Evolutionary conservation across 1,284 basidiomycete genomes (phyloP).

Genomic region (Rhodotorula sp.): DNA sequence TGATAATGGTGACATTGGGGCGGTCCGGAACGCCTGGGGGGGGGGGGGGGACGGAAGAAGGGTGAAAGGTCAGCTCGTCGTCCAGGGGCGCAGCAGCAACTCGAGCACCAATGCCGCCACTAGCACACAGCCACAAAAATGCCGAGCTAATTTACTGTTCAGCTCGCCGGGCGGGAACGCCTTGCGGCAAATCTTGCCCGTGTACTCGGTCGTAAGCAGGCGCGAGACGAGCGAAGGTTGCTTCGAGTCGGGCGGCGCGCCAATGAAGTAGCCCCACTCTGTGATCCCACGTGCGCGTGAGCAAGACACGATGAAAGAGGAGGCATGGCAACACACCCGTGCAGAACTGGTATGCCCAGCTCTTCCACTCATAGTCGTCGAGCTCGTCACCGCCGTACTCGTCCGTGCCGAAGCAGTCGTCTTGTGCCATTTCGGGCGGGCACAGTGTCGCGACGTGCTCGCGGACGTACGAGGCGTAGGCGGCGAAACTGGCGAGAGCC

Average conservation of each 20-base stretch:
- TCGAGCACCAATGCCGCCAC: too few relatives aligned
- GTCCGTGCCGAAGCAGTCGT: conserved; percentile 73
- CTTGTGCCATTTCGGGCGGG: conserved; percentile 30
- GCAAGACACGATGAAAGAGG: conserved; percentile 47
- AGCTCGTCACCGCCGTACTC: conserved; percentile 62
- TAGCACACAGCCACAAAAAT: too few relatives aligned
- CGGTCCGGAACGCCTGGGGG: conserved; percentile 16
- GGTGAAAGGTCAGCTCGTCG: too few relatives aligned
- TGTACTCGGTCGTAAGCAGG: conserved; percentile 70
- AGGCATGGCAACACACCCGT: conserved; percentile 29
- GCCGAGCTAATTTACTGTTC: conserved; percentile 53
- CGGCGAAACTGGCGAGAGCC: conserved; percentile 14
- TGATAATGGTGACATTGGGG: conserved; percentile 40
- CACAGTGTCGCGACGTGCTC: conserved; percentile 35
- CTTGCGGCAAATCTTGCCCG: conserved; percentile 73
- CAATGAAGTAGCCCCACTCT: conserved; percentile 85
- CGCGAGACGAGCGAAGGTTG: conserved; percentile 71
- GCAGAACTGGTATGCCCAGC: conserved; percentile 76
- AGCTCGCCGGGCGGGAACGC: conserved; percentile 77
- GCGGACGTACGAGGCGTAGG: conserved; percentile 33
- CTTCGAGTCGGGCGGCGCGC: conserved; percentile 61
- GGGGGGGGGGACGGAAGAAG: too few relatives aligned
- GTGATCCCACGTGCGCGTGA: conserved; percentile 42
- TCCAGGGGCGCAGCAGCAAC: neutral
- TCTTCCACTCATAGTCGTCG: conserved; percentile 66